Evolutionary conservation across 257 asterid species (phyloP).

Genomic region (Solanum virginianum): DNA sequence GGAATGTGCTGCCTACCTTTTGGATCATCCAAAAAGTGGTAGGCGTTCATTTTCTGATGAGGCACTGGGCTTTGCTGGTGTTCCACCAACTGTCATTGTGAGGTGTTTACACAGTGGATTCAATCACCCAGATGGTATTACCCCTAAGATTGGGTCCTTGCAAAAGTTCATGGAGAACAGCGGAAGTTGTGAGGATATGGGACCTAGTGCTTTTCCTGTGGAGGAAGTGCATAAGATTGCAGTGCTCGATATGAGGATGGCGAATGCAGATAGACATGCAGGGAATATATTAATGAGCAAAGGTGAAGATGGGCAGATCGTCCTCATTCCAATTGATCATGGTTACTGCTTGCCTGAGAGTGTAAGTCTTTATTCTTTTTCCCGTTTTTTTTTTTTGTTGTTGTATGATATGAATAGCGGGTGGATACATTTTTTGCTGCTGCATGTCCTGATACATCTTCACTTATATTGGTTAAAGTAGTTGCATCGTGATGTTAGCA

Average conservation of each 20-base stretch:
- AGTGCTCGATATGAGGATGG: constrained; percentile 77
- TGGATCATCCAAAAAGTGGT: constrained; percentile 85
- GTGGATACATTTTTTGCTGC: background rate
- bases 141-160: constrained; percentile 61
- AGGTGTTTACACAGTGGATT: constrained; percentile 64
- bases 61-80: constrained; percentile 61
- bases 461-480: background rate
- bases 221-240: constrained; percentile 88
- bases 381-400: background rate
- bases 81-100: constrained; percentile 63
- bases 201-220: constrained; percentile 68
- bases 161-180: constrained; percentile 64
- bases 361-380: constrained; percentile 34
- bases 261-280: constrained; percentile 87
- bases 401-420: background rate
- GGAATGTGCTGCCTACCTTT: constrained; percentile 78
- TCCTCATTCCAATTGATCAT: constrained; percentile 83
- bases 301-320: constrained; percentile 51
- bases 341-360: constrained; percentile 92
- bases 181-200: constrained; percentile 92
- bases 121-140: constrained; percentile 52
- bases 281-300: constrained; percentile 71
- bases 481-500: background rate
- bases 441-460: background rate
- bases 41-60: constrained; percentile 50